These are phyloP conservation scores for Xylaria sp. DNA, from an alignment of 2,329 filamentous ascomycete genomes.

Conservation along the genomic window DNA sequence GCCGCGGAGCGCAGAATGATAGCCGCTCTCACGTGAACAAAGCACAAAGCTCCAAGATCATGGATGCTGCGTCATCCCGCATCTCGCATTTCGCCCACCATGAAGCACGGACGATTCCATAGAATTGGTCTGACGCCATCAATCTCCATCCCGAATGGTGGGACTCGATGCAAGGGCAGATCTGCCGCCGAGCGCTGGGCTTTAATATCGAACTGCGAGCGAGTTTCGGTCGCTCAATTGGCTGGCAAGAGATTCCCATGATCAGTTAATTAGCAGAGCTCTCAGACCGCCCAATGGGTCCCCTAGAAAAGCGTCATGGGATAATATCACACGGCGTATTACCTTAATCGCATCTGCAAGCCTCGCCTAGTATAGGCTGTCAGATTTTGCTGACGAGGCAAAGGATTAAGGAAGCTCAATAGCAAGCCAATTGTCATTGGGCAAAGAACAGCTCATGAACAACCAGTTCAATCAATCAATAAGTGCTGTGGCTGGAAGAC, in stretches of 20 bases:
- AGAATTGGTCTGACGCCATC: slow-evolving; percentile 25
- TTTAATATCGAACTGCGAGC: not conserved
- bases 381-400: not conserved
- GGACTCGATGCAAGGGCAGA: slow-evolving; percentile 3
- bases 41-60: slow-evolving; percentile 12
- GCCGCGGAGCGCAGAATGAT: slow-evolving; percentile 3
- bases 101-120: not conserved
- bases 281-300: slow-evolving; percentile 1
- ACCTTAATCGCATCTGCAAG: slow-evolving; percentile 20
- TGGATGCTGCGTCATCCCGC: slow-evolving; percentile 20
- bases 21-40: slow-evolving; percentile 17
- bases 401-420: slow-evolving; percentile 2
- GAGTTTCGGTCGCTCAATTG: not conserved
- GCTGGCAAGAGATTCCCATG: slow-evolving; percentile 1
- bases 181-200: slow-evolving; percentile 6
- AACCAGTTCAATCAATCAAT: slow-evolving; percentile 1
- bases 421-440: not conserved
- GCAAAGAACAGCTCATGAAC: not conserved
- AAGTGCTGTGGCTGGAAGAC: not conserved
- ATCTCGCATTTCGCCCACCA: slow-evolving; percentile 8
- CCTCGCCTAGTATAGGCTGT: slow-evolving; percentile 6
- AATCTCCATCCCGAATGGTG: slow-evolving; percentile 5
- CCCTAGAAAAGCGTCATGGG: slow-evolving; percentile 5
- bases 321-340: slow-evolving; percentile 17
- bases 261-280: slow-evolving; percentile 3